Base-by-base conservation (phyloP, 805 yeast species). In the Cyberlindnera samutprakarnensis region DNA sequence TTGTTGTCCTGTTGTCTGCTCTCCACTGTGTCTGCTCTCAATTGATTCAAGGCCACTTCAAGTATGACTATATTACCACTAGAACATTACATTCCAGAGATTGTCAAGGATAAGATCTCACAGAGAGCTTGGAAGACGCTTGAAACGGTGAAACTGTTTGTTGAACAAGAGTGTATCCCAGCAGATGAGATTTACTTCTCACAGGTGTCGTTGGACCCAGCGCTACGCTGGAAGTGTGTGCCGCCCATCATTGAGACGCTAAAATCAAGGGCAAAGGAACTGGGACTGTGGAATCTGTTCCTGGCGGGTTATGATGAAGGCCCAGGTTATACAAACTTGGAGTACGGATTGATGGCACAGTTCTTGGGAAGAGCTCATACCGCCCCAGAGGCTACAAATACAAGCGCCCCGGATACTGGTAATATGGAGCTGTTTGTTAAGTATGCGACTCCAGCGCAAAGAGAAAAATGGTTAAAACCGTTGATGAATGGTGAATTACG, bases 351-450 rank as follows among this genome's bases (percentile, higher is more conserved):
- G 32, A 73, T 76, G 80, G 78, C 79, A 2, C 70, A 67, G 47
- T 70, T 72, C 47, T 58, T 75, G 47, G 84, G 83, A 11, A 59
- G 72, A 31, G 61, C 74, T 3, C 56, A 58, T 30, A 49, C 64
- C 33, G 81, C 74, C 1, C 73, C 80, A 3, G 79, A 72, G 47
- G 78, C 68, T 14, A 70, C 78, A 38, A 75, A 76, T 47, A 67
- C 73, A 13, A 54, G 51, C 36, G 81, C 82, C 9, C 82, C 82
- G 7, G 82, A 75, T 43, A 75, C 82, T 8, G 81, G 82, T 4
- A 74, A 75, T 47, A 76, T 53, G 50, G 67, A 60, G 36, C 47
- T 62, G 3, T 42, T 64, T 23, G 59, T 60, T 11, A 53, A 58
- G 30, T 62, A 57, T 35, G 68, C 60, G 14, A 59, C 53, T 58